Conservation (phyloP, 2,329 filamentous ascomycete species). For the Fusarium tuaranense region DNA sequence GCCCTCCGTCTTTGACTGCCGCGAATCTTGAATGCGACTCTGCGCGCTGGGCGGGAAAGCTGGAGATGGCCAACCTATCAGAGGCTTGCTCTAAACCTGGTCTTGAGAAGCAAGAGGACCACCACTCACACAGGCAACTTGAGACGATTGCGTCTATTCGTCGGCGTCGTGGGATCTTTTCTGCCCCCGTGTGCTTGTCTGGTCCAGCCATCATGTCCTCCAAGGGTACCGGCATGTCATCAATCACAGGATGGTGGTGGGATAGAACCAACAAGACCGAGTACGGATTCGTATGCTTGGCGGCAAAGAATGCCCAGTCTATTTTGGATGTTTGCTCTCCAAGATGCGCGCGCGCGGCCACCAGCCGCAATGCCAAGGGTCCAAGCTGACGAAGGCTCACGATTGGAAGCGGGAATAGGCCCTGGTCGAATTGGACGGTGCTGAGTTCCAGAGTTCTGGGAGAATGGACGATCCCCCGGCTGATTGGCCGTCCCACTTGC, state of each 20-base stretch:
- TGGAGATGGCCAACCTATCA: conserved; percentile 12
- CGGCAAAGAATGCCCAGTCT: not conserved
- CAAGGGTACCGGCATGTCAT: conserved; percentile 5
- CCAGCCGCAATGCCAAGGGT: conserved; percentile 13
- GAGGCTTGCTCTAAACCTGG: conserved; percentile 1
- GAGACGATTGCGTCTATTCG: conserved; percentile 20
- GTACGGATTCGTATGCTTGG: conserved; percentile 4
- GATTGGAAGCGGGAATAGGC: conserved; percentile 21
- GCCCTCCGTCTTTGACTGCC: conserved; percentile 37
- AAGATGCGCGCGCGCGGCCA: conserved; percentile 4
- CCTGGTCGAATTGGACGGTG: conserved; percentile 16
- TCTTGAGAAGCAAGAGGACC: not conserved
- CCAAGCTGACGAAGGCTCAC: conserved; percentile 6
- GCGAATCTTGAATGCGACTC: conserved; percentile 34
- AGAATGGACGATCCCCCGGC: conserved; percentile 32
- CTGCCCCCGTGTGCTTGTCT: conserved; percentile 14
- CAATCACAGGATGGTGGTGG: not conserved
- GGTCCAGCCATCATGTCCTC: not conserved
- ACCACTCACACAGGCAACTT: conserved; percentile 8
- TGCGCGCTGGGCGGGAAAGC: conserved; percentile 27
- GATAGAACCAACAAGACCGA: conserved; percentile 2
- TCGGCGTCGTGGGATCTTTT: not conserved
- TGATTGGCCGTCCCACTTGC: conserved; percentile 36
- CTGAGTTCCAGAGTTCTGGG: conserved; percentile 35
- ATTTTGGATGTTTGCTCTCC: conserved; percentile 12